Percentiles rank a stretch among this genome's conserved stretches.
These are phyloP conservation scores for Diphasiastrum complanatum DNA, from an alignment of 83 land plant genomes.

Conservation along the genomic window DNA sequence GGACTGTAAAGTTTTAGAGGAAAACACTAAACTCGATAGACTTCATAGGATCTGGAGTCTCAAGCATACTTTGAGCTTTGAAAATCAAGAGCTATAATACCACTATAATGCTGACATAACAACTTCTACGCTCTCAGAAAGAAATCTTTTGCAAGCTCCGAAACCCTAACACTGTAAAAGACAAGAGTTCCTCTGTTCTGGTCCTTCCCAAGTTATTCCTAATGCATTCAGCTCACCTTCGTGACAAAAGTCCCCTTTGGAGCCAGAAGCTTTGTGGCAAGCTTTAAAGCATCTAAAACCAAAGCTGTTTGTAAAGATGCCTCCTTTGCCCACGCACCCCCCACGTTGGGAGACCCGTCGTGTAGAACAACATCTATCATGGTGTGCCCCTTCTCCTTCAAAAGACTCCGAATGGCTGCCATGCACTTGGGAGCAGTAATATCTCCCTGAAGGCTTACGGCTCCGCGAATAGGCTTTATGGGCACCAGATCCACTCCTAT, in stretches of 20 bases:
- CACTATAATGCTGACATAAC: background rate
- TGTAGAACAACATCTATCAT: conserved; percentile 79
- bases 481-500: conserved; percentile 75
- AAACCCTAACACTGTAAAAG: no score
- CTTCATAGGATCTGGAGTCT: background rate
- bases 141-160: no score
- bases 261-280: conserved; percentile 67
- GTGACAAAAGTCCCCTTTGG: conserved; percentile 88
- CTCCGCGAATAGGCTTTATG: conserved; percentile 78
- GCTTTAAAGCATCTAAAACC: conserved; percentile 72
- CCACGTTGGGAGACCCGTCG: conserved; percentile 89
- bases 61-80: background rate
- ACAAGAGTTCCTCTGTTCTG: no score
- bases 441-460: conserved; percentile 57
- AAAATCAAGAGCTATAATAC: background rate
- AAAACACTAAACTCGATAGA: no score
- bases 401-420: conserved; percentile 39
- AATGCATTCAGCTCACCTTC: conserved; percentile 42
- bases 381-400: conserved; percentile 47
- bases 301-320: conserved; percentile 70
- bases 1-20: no score
- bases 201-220: background rate
- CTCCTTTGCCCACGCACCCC: conserved; percentile 87
- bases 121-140: background rate
- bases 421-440: conserved; percentile 74